phyloP scores from a whole-genome alignment of 495 filamentous ascomycete genomes.

The Annulohypoxylon moriforme region DNA sequence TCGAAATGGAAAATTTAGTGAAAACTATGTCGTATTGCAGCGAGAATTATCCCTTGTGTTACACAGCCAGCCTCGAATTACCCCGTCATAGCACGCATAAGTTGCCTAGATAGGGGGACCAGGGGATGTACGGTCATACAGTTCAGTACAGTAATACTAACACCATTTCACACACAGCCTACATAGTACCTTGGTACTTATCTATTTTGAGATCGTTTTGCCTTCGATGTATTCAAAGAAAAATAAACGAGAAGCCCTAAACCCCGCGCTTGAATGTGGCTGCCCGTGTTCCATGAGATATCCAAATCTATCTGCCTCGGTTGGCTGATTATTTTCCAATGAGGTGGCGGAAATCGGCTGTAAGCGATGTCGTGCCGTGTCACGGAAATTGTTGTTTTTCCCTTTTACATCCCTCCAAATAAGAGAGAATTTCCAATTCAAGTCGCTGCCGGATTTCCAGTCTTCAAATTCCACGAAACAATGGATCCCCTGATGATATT shows the following conservation, averaged over 20 bases:
- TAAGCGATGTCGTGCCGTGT: background rate
- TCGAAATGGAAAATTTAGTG: too few species aligned
- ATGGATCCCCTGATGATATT: background rate
- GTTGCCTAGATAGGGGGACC: too few species aligned
- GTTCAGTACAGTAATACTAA: too few species aligned
- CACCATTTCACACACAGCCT: too few species aligned
- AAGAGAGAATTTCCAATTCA: background rate
- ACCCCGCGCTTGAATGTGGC: background rate
- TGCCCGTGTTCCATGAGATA: background rate
- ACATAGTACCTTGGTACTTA: too few species aligned
- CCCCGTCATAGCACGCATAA: too few species aligned
- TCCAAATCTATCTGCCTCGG: background rate
- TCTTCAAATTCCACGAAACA: background rate
- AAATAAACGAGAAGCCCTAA: conserved; percentile 45
- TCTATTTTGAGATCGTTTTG: too few species aligned
- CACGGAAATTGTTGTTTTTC: conserved; percentile 6
- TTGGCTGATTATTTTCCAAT: background rate
- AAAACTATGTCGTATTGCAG: too few species aligned
- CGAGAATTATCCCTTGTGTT: too few species aligned
- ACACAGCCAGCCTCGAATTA: too few species aligned
- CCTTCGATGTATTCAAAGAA: background rate
- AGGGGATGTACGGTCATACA: too few species aligned
- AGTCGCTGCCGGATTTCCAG: background rate
- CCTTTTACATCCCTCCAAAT: background rate
- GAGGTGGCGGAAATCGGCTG: background rate